These are phyloP conservation scores for Ustilago lituana DNA, from an alignment of 1,284 basidiomycete species.

Conservation along the genomic window DNA sequence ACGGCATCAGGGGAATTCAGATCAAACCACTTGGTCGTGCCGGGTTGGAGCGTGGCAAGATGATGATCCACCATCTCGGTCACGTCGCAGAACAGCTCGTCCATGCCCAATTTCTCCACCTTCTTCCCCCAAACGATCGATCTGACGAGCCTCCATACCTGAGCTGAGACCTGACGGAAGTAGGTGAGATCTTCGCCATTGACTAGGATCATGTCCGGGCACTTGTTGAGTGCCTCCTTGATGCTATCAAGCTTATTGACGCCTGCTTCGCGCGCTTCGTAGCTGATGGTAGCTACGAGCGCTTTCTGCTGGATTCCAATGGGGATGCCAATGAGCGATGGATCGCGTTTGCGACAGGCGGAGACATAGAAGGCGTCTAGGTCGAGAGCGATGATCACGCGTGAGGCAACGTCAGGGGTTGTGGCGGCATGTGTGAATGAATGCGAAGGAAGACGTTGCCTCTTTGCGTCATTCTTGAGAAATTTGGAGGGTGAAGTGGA, in stretches of 20 bases:
- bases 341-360: conserved; percentile 66
- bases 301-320: conserved; percentile 69
- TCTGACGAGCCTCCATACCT: conserved; percentile 63
- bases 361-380: conserved; percentile 65
- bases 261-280: conserved; percentile 67
- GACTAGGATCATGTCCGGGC: conserved; percentile 67
- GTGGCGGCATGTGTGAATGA: neutral
- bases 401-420: conserved; percentile 4
- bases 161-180: conserved; percentile 62
- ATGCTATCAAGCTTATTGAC: conserved; percentile 66
- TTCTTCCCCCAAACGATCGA: conserved; percentile 50
- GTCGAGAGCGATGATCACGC: conserved; percentile 52
- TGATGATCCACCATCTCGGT: conserved; percentile 65
- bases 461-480: neutral
- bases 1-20: conserved; percentile 2
- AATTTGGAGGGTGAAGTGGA: conserved; percentile 18
- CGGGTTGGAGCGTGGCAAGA: conserved; percentile 15
- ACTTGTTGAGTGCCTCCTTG: conserved; percentile 60
- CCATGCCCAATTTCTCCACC: conserved; percentile 69
- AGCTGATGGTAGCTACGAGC: conserved; percentile 68
- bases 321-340: conserved; percentile 64
- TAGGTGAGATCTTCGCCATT: conserved; percentile 68
- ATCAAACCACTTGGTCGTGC: conserved; percentile 30
- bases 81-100: conserved; percentile 68
- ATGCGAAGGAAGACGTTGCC: neutral